These are phyloP conservation scores for Aspergillus cejpii DNA, from an alignment of 2,329 filamentous ascomycete genomes.

Conservation along the genomic window DNA sequence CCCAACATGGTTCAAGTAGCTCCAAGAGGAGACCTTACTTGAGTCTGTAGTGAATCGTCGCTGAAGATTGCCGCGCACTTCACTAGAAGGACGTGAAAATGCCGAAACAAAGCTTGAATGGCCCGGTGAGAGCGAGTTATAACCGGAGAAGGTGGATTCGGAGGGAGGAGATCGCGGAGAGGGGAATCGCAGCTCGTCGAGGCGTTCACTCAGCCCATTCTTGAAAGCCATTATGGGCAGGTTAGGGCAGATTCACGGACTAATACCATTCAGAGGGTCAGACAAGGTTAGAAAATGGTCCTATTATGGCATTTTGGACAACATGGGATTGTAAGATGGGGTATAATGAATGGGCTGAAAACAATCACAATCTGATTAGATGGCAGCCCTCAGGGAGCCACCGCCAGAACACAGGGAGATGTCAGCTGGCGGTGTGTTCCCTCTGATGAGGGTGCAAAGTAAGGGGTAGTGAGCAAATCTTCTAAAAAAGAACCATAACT, in stretches of 20 bases:
- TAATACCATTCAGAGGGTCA: slow-evolving; percentile 23
- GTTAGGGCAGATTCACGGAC: slow-evolving; percentile 26
- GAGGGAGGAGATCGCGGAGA: slow-evolving; percentile 69
- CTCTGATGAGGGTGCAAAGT: slow-evolving; percentile 23
- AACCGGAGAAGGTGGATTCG: slow-evolving; percentile 66
- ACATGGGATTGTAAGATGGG: slow-evolving; percentile 7
- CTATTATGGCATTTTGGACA: slow-evolving; percentile 13
- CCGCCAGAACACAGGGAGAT: slow-evolving; percentile 7
- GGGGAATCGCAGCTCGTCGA: slow-evolving; percentile 75
- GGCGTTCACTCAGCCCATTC: slow-evolving; percentile 56
- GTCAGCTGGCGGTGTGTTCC: slow-evolving; percentile 30
- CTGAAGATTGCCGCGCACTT: slow-evolving; percentile 70
- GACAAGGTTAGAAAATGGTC: slow-evolving; percentile 20
- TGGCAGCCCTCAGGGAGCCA: slow-evolving; percentile 4
- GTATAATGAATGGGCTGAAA: slow-evolving; percentile 9
- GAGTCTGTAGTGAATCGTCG: slow-evolving; percentile 92
- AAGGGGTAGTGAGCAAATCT: slow-evolving; percentile 32
- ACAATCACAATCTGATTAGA: slow-evolving; percentile 14
- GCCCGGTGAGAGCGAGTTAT: slow-evolving; percentile 64
- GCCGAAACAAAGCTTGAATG: slow-evolving; percentile 59
- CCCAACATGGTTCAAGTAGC: slow-evolving; percentile 51
- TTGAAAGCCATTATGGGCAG: slow-evolving; percentile 56
- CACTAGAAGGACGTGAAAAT: slow-evolving; percentile 52
- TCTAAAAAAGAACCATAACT: slow-evolving; percentile 24
- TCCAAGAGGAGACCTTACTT: slow-evolving; percentile 70